These are phyloP conservation scores for Phialemoniopsis sp. DNA, from an alignment of 2,329 filamentous ascomycete species.

Conservation along the genomic window DNA sequence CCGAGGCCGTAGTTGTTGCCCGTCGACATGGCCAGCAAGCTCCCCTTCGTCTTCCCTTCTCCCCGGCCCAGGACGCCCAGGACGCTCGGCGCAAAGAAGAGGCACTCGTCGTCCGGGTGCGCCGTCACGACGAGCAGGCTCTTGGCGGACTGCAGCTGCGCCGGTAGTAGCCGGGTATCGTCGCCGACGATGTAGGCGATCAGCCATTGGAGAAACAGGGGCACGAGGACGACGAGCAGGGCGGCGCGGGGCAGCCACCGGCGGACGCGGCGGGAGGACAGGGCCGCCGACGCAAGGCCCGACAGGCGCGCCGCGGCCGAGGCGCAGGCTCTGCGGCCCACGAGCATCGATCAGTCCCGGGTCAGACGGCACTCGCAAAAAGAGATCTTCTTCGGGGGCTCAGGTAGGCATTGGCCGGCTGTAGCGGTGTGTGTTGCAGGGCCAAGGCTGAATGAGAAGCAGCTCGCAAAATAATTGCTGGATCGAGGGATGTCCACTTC, in stretches of 20 bases:
- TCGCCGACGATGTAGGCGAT: slow-evolving; percentile 28
- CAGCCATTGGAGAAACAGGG: slow-evolving; percentile 26
- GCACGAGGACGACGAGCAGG: slow-evolving; percentile 11
- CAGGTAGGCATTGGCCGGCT: too few relatives aligned
- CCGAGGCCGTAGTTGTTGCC: slow-evolving; percentile 26
- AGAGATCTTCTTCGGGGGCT: too few relatives aligned
- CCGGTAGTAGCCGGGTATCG: slow-evolving; percentile 28
- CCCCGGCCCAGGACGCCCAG: slow-evolving; percentile 23
- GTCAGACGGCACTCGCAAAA: too few relatives aligned
- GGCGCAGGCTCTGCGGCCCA: too few relatives aligned
- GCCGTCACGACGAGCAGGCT: slow-evolving; percentile 32
- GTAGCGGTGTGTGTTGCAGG: too few relatives aligned
- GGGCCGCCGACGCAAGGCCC: too few relatives aligned
- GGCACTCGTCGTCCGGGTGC: slow-evolving; percentile 33
- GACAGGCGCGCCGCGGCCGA: too few relatives aligned
- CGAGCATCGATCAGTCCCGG: too few relatives aligned
- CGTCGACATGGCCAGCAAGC: slow-evolving; percentile 25
- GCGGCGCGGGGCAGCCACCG: slow-evolving; percentile 11
- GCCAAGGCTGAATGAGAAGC: too few relatives aligned
- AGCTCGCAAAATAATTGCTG: too few relatives aligned
- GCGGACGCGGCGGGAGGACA: slow-evolving; percentile 10
- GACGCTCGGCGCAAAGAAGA: slow-evolving; percentile 25
- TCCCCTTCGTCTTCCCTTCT: slow-evolving; percentile 13
- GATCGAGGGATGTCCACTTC: too few relatives aligned
- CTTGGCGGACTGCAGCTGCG: slow-evolving; percentile 23